Evolutionary conservation across 2,329 filamentous ascomycete species (phyloP).

Genomic region (Hypomyces perniciosus): DNA sequence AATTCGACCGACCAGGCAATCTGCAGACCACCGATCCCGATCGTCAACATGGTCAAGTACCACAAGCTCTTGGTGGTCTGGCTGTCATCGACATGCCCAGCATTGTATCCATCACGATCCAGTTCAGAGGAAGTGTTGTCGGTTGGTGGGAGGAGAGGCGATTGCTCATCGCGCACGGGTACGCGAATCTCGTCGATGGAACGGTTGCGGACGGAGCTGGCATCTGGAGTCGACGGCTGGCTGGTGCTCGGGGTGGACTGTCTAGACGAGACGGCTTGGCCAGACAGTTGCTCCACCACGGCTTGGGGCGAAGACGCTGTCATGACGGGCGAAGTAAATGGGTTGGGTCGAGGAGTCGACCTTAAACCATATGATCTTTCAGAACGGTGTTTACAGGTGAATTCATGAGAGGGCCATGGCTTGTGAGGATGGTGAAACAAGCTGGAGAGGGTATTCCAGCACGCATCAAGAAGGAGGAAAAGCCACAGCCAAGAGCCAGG

Average conservation of each 20-base stretch:
- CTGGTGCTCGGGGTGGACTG: constrained; percentile 5
- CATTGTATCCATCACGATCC: constrained; percentile 10
- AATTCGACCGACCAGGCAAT: constrained; percentile 95
- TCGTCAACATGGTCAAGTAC: constrained; percentile 80
- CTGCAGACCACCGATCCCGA: constrained; percentile 83
- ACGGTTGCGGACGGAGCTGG: constrained; percentile 7
- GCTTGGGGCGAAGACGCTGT: constrained; percentile 4
- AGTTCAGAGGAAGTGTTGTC: constrained; percentile 1
- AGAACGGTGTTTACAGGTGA: neutral
- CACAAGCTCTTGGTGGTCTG: constrained; percentile 72
- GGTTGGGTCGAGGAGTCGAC: neutral
- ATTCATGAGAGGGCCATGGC: constrained; percentile 10
- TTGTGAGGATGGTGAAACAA: neutral
- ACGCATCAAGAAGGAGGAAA: neutral
- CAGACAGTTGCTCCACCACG: too few relatives aligned
- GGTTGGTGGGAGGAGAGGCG: constrained; percentile 24
- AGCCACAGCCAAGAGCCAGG: neutral
- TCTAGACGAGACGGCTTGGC: too few relatives aligned
- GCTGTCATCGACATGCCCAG: constrained; percentile 19
- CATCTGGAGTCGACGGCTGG: constrained; percentile 5
- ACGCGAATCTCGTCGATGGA: constrained; percentile 17
- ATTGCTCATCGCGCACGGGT: constrained; percentile 22
- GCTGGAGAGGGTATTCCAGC: neutral
- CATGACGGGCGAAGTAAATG: constrained; percentile 4
- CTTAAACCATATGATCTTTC: neutral